These are phyloP conservation scores for Byssothecium circinans DNA, from an alignment of 2,329 filamentous ascomycete genomes.

Conservation along the genomic window DNA sequence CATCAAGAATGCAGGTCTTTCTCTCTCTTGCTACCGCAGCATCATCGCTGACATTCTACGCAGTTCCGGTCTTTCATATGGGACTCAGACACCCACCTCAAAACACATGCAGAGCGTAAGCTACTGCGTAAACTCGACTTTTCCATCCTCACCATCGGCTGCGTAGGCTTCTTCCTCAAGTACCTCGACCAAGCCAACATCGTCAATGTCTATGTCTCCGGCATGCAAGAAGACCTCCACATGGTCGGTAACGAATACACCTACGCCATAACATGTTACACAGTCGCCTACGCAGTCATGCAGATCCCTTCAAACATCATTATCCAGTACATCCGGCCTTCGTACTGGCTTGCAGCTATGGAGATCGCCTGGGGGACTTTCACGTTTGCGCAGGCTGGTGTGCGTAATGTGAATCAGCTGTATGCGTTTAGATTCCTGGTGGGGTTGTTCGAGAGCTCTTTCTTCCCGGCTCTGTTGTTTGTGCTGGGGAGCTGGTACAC, in stretches of 20 bases:
- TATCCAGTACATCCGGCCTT: slow-evolving; percentile 31
- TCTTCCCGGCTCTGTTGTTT: background rate
- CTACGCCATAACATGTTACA: slow-evolving; percentile 7
- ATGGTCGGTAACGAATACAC: slow-evolving; percentile 6
- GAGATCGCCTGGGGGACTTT: slow-evolving; percentile 35
- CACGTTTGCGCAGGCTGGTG: slow-evolving; percentile 29
- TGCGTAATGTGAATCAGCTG: slow-evolving; percentile 32
- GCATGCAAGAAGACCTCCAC: slow-evolving; percentile 16
- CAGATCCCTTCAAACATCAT: slow-evolving; percentile 38
- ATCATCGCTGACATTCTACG: too few relatives aligned
- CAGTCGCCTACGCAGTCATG: slow-evolving; percentile 28
- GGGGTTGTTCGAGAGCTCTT: slow-evolving; percentile 8
- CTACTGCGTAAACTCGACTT: slow-evolving; percentile 53
- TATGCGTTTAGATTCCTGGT: slow-evolving; percentile 29
- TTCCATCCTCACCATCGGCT: slow-evolving; percentile 48
- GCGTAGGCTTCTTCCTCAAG: slow-evolving; percentile 12
- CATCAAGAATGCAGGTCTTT: too few relatives aligned
- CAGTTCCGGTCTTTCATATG: slow-evolving; percentile 17
- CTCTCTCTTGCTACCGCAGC: too few relatives aligned
- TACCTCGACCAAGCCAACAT: slow-evolving; percentile 12
- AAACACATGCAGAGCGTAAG: slow-evolving; percentile 48
- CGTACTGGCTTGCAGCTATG: slow-evolving; percentile 35
- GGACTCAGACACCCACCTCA: slow-evolving; percentile 17
- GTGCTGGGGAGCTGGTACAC: slow-evolving; percentile 5
- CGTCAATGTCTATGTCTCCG: slow-evolving; percentile 14